phyloP scores from a whole-genome alignment of 2,329 filamentous ascomycete genomes.

The Penicillium sp. region DNA sequence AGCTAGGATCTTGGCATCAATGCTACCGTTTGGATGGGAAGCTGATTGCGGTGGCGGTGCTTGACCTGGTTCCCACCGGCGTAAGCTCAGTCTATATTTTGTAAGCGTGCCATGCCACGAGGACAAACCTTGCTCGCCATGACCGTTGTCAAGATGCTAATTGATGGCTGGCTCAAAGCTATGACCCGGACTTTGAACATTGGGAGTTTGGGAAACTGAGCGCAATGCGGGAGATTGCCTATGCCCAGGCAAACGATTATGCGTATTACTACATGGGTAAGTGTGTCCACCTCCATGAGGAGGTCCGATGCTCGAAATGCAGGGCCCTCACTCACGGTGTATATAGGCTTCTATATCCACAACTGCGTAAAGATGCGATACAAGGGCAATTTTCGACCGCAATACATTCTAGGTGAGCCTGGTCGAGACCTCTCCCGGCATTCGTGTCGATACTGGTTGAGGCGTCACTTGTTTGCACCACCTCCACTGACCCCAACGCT shows the following conservation, averaged over 20 bases:
- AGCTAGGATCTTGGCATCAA: slow-evolving; percentile 46
- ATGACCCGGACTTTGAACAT: slow-evolving; percentile 55
- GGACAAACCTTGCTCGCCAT: not conserved
- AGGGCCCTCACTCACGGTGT: not conserved
- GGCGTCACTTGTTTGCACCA: not conserved
- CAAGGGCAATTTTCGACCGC: slow-evolving; percentile 43
- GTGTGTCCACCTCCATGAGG: not conserved
- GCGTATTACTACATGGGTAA: slow-evolving; percentile 60
- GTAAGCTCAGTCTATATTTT: slow-evolving; percentile 48
- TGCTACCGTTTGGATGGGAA: slow-evolving; percentile 47
- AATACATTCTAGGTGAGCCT: slow-evolving; percentile 43
- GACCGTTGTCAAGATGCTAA: slow-evolving; percentile 2
- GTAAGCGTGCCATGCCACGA: slow-evolving; percentile 24
- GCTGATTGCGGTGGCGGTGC: slow-evolving; percentile 44
- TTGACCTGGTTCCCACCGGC: slow-evolving; percentile 43
- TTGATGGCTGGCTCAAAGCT: slow-evolving; percentile 31
- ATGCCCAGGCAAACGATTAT: slow-evolving; percentile 51
- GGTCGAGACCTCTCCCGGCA: no score
- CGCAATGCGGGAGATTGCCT: slow-evolving; percentile 53
- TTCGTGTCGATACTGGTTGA: no score
- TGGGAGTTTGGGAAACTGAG: slow-evolving; percentile 60
- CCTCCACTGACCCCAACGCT: not conserved
- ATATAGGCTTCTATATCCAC: slow-evolving; percentile 57
- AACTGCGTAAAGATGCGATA: slow-evolving; percentile 49
- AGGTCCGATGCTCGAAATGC: no score